Evolutionary conservation across 176 grass and related monocot genomes (phyloP).

Genomic region (Lolium rigidum): DNA sequence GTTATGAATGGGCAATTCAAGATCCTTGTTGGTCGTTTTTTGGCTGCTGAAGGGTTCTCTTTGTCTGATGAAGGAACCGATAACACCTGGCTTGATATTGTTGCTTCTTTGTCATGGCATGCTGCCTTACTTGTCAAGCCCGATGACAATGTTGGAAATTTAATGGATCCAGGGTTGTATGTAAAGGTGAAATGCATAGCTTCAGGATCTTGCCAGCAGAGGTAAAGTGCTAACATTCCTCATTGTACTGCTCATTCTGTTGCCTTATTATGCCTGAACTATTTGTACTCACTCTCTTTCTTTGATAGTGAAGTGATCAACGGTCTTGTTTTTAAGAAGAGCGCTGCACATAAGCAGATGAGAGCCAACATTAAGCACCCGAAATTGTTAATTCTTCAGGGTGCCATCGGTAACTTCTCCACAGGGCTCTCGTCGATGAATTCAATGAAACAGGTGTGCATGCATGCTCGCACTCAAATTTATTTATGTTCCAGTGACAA

Average conservation of each 20-base stretch:
- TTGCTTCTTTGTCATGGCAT: constrained; percentile 84
- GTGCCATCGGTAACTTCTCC: constrained; percentile 55
- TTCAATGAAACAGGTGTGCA: constrained; percentile 73
- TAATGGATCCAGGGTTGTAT: constrained; percentile 93
- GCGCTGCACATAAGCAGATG: constrained; percentile 78
- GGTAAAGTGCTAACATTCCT: constrained; percentile 52
- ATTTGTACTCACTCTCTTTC: constrained; percentile 30
- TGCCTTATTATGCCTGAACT: constrained; percentile 18
- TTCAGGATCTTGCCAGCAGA: constrained; percentile 70
- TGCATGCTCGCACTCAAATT: constrained; percentile 22
- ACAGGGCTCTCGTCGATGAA: constrained; percentile 65
- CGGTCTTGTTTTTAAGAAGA: constrained; percentile 97
- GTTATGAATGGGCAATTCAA: constrained; percentile 94
- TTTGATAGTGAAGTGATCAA: constrained; percentile 88
- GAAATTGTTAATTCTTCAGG: constrained; percentile 66
- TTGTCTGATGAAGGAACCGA: constrained; percentile 44
- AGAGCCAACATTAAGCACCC: constrained; percentile 58
- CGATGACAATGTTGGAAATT: constrained; percentile 78
- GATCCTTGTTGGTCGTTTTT: constrained; percentile 73
- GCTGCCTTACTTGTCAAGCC: constrained; percentile 83
- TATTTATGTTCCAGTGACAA: constrained; percentile 30
- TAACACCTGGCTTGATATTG: constrained; percentile 77
- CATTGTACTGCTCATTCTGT: constrained; percentile 17
- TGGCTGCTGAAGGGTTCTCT: constrained; percentile 76
- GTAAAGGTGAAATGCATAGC: constrained; percentile 94